These are phyloP conservation scores for Saccharomycopsis hybrid DNA, from an alignment of 1,139 yeast genomes.

Conservation along the genomic window DNA sequence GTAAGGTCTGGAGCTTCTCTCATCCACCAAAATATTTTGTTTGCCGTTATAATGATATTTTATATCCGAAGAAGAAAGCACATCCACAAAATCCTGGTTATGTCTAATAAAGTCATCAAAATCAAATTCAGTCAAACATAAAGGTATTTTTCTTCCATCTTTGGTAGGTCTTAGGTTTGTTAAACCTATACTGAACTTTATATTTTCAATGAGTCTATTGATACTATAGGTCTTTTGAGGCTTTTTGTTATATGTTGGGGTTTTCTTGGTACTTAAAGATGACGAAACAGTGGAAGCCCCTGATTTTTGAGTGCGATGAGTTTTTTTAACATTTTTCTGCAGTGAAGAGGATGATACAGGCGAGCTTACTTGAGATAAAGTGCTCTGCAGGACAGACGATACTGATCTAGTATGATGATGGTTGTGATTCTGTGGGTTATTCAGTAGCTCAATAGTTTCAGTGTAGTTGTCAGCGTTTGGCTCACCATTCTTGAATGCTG, in stretches of 20 bases:
- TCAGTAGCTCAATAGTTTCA: conserved; percentile 18
- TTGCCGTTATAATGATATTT: conserved; percentile 23
- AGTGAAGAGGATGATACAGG: too few species aligned
- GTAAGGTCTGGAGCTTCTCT: conserved; percentile 58
- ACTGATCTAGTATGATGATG: too few species aligned
- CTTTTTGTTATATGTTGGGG: neutral
- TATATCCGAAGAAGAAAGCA: conserved; percentile 8
- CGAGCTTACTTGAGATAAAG: too few species aligned
- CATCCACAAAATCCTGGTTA: conserved; percentile 24
- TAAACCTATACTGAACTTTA: conserved; percentile 22
- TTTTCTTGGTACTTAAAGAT: neutral
- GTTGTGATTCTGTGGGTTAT: too few species aligned
- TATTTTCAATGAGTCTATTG: conserved; percentile 19
- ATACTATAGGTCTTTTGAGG: conserved; percentile 16
- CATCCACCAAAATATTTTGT: conserved; percentile 46
- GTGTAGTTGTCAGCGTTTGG: conserved; percentile 9
- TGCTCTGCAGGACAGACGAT: too few species aligned
- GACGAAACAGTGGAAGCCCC: too few species aligned
- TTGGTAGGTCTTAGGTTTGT: conserved; percentile 45
- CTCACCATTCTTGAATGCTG: conserved; percentile 7
- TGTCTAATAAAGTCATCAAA: conserved; percentile 23
- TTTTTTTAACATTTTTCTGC: too few species aligned
- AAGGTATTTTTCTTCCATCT: conserved; percentile 73
- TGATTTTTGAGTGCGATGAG: neutral
- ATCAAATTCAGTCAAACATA: conserved; percentile 36